phyloP scores from a whole-genome alignment of 129 eudicot species.

The Flaveria trinervia region DNA sequence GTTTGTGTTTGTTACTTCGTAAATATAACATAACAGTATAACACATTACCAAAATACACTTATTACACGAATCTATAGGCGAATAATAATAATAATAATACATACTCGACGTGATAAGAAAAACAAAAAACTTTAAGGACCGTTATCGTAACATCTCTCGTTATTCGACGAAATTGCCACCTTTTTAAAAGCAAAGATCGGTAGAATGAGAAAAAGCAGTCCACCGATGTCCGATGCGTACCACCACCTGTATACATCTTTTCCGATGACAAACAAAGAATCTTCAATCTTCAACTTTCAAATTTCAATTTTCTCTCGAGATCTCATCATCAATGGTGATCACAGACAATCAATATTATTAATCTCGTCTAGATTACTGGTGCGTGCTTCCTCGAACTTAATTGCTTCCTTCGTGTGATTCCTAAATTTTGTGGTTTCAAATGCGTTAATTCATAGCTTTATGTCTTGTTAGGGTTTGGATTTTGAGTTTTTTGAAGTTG shows the following conservation, averaged over 20 bases:
- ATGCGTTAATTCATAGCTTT: background rate
- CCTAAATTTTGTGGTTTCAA: background rate
- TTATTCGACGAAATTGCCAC: constrained; percentile 34
- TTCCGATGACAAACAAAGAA: constrained; percentile 33
- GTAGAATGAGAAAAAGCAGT: constrained; percentile 29
- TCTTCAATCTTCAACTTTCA: background rate
- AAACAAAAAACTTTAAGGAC: background rate
- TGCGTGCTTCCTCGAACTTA: background rate
- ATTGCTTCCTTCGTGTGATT: background rate
- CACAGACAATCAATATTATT: constrained; percentile 7
- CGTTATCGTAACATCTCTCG: background rate
- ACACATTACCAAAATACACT: too few relatives aligned
- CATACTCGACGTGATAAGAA: too few relatives aligned
- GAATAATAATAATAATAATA: too few relatives aligned
- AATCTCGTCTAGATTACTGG: background rate
- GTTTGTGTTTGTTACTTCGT: too few relatives aligned
- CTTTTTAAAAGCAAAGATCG: constrained; percentile 24
- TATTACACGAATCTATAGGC: too few relatives aligned
- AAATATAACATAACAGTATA: too few relatives aligned
- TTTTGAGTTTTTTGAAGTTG: background rate
- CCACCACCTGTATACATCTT: constrained; percentile 24
- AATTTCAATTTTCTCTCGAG: background rate
- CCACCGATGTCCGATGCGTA: constrained; percentile 15
- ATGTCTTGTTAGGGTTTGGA: background rate
- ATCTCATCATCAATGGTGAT: constrained; percentile 17